These are phyloP conservation scores for Penicillium sp. DNA, from an alignment of 2,329 filamentous ascomycete genomes.

Conservation along the genomic window DNA sequence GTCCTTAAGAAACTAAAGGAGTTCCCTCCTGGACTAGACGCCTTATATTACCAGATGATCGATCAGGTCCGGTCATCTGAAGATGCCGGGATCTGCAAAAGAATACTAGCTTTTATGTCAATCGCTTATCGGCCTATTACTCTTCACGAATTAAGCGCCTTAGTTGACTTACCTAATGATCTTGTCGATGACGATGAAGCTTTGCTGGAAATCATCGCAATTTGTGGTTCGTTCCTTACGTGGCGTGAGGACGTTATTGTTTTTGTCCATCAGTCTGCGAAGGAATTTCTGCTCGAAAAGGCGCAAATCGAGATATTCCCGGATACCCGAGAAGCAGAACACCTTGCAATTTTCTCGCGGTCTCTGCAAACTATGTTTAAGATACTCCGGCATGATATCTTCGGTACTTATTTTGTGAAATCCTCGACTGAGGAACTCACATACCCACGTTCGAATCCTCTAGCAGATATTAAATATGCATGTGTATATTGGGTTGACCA, in stretches of 20 bases:
- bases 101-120: neutral
- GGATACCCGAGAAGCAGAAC: neutral
- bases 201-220: conserved; percentile 18
- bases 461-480: conserved; percentile 37
- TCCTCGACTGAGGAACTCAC: conserved; percentile 1
- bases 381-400: neutral
- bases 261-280: conserved; percentile 35
- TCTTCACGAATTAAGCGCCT: neutral
- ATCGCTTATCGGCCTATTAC: conserved; percentile 8
- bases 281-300: conserved; percentile 23
- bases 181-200: neutral
- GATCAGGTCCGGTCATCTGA: neutral
- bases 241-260: conserved; percentile 17
- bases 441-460: conserved; percentile 28
- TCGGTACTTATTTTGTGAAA: neutral
- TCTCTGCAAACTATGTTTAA: neutral
- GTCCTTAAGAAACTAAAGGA: neutral
- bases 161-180: neutral
- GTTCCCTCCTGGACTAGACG: neutral
- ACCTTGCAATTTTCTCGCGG: neutral
- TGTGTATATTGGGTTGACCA: conserved; percentile 45
- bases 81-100: conserved; percentile 4
- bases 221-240: conserved; percentile 33
- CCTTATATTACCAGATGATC: neutral
- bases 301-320: conserved; percentile 20